Base-by-base conservation (phyloP, 495 filamentous ascomycete genomes). In the Chlorociboria aeruginascens region DNA sequence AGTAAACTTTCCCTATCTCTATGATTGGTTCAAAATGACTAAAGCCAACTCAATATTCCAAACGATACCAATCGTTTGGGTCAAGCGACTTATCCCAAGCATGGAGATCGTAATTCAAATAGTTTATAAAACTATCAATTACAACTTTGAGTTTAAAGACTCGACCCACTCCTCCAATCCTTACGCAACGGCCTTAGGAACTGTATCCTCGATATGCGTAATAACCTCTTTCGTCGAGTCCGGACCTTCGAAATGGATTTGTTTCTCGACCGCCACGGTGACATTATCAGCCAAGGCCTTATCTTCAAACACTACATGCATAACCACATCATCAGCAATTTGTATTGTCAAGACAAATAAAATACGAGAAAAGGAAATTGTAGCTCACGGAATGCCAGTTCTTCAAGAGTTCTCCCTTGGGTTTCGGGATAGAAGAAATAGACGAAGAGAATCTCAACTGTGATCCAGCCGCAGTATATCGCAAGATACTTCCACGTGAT, bases 351-450 rank as follows among this genome's bases (percentile, higher is more conserved):
- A 40, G 17, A 4, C 29, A 9, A 28, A 3, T 30, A 30, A 9
- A 28, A 3, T 30, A 30, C 1, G 6, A 43, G 34, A 33, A 43
- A 25, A 2, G 20, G 4, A 41, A 49, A 10, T 16, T 12, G 2
- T 13, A 46, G 68, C 74, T 66, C 70, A 79, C 74, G 54, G 61
- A 81, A 80, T 0, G 79, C 74, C 31, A 83, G 53, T 55, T 84
- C 80, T 63, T 83, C 78, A 11, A 83, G 62, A 1, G 78, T 82
- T 10, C 77, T 64, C 10, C 71, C 73, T 37, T 69, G 59, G 1
- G 80, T 83, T 59, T 83, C 79, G 6, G 78, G 78, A 63, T 79
- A 82, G 54, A 82, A 68, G 50, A 80, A 76, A 54, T 69, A 83
- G 42, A 83, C 68, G 51, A 82, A 76, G 13, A 63, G 41, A 12